Conservation (phyloP, 345 rosid genomes). For the Sapria himalayana region DNA sequence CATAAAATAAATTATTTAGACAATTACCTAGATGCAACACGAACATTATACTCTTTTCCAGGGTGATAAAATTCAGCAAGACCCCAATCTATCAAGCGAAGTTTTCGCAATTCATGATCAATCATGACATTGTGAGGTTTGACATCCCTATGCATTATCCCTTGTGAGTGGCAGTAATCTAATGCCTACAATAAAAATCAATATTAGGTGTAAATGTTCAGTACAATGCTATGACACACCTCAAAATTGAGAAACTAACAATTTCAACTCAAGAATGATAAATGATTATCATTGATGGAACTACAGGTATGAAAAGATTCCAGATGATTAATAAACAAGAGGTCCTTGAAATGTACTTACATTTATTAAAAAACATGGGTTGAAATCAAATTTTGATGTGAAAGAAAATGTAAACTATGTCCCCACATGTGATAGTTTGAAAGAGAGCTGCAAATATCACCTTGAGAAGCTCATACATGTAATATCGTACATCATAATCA, state of each 20-base stretch:
- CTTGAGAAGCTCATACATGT: constrained; percentile 70
- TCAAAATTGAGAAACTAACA: no score
- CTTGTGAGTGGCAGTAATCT: constrained; percentile 73
- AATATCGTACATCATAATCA: constrained; percentile 77
- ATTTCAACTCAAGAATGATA: no score
- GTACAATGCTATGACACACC: no score
- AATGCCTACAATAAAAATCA: constrained; percentile 29
- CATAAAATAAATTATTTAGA: no score
- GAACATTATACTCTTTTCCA: constrained; percentile 65
- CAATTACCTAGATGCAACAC: constrained; percentile 70
- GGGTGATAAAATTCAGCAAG: constrained; percentile 81
- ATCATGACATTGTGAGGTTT: constrained; percentile 84
- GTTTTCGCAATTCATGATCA: constrained; percentile 74
- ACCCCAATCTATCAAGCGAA: constrained; percentile 75
- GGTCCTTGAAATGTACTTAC: no score
- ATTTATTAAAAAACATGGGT: no score
- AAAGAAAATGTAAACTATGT: no score
- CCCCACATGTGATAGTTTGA: no score
- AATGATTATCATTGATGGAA: no score
- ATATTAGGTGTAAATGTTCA: not conserved
- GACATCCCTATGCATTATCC: constrained; percentile 80
- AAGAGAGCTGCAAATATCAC: constrained; percentile 14
- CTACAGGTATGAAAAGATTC: no score
- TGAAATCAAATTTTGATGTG: no score
- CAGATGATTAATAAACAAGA: no score